Conservation (phyloP, 2,329 filamentous ascomycete species). For the Periconia sp. region DNA sequence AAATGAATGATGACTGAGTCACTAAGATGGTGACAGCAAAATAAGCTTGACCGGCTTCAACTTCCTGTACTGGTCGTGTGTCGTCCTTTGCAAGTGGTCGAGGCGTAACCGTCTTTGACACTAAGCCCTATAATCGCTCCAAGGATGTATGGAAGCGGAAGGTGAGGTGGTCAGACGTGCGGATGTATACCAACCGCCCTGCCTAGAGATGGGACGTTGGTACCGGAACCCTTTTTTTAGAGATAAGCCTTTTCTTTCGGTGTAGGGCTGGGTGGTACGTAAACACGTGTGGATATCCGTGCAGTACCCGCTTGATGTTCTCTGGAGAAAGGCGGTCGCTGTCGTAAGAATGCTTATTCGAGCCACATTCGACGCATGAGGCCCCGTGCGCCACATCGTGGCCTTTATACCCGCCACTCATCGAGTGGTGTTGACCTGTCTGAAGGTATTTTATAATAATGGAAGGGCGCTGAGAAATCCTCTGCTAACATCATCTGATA, state of each 20-base stretch:
- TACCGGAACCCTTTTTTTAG: neutral
- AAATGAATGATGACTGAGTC: neutral
- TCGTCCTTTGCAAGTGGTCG: neutral
- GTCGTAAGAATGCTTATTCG: neutral
- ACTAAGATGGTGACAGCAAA: neutral
- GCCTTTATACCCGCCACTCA: neutral
- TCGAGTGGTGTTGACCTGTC: neutral
- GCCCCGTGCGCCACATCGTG: neutral
- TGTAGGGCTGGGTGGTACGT: neutral
- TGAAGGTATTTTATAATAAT: neutral
- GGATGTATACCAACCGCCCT: neutral
- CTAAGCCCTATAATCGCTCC: neutral
- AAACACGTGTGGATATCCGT: neutral
- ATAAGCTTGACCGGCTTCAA: neutral
- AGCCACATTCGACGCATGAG: neutral
- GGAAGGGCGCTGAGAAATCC: neutral
- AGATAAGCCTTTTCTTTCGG: neutral
- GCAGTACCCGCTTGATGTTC: neutral
- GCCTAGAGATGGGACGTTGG: neutral
- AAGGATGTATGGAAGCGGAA: neutral
- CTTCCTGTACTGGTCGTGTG: neutral
- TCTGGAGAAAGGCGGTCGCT: neutral
- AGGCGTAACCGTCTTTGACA: neutral
- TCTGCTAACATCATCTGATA: neutral
- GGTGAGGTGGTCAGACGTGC: neutral